A percentile compares a stretch with the other conserved stretches of the same genome.
These are phyloP conservation scores for Pseudocercospora crystallina DNA, from an alignment of 2,329 filamentous ascomycete genomes.

Conservation along the genomic window DNA sequence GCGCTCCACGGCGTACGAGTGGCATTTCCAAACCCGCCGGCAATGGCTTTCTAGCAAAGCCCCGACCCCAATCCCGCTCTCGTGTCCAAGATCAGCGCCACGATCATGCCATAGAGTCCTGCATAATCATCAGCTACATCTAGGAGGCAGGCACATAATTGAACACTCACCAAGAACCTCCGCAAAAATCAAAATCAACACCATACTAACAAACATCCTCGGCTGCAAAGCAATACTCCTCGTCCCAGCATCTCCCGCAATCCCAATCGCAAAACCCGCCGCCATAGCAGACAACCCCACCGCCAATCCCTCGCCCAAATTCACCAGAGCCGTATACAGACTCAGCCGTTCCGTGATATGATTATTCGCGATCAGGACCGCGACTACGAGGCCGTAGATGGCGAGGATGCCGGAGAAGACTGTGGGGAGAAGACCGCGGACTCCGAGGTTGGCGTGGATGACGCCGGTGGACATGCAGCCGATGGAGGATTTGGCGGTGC, in stretches of 20 bases:
- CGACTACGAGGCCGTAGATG: constrained; percentile 18
- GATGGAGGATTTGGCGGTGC: constrained; percentile 19
- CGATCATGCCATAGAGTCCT: constrained; percentile 19
- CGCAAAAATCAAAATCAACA: constrained; percentile 21
- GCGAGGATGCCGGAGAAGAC: constrained; percentile 21
- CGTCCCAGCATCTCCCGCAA: constrained; percentile 17
- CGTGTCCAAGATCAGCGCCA: constrained; percentile 15
- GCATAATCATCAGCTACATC: constrained; percentile 4
- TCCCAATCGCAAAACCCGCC: constrained; percentile 20
- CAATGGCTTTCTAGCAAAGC: too few relatives aligned
- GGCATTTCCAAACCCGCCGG: too few relatives aligned
- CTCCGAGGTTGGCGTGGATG: constrained; percentile 18
- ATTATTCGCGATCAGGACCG: constrained; percentile 17
- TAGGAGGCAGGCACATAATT: constrained; percentile 2
- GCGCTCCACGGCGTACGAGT: too few relatives aligned
- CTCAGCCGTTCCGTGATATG: constrained; percentile 10
- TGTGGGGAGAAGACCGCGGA: constrained; percentile 14
- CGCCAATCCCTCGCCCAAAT: constrained; percentile 16
- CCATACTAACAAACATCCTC: constrained; percentile 16
- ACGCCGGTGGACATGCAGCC: constrained; percentile 15
- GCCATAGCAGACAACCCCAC: constrained; percentile 16
- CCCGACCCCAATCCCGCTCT: constrained; percentile 4
- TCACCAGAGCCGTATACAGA: constrained; percentile 16
- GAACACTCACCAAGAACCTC: constrained; percentile 16
- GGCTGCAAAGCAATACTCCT: constrained; percentile 14